Percentiles rank a stretch among this genome's conserved stretches.
Conservation (phyloP, 805 yeast species). For the Helenozyma rhizophorensis region DNA sequence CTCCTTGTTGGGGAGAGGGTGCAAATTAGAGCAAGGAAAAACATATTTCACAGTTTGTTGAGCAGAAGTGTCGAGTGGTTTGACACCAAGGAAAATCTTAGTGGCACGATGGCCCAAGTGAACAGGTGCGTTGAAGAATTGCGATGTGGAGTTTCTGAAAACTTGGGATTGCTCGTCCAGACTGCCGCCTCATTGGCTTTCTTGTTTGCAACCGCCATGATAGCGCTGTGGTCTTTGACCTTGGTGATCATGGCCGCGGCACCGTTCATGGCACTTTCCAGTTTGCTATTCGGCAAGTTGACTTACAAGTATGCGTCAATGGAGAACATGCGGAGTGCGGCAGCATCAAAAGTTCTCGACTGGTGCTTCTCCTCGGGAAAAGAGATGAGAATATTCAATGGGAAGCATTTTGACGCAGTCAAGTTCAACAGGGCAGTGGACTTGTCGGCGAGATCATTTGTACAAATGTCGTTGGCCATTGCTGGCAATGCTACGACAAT, state of each 20-base stretch:
- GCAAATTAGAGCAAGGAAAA: constrained; percentile 50
- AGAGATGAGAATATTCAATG: constrained; percentile 58
- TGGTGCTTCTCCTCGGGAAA: constrained; percentile 65
- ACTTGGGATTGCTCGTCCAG: constrained; percentile 54
- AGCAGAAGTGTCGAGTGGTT: constrained; percentile 54
- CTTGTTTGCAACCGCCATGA: constrained; percentile 60
- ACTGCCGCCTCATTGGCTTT: constrained; percentile 51
- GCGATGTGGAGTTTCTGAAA: constrained; percentile 64
- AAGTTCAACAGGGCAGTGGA: constrained; percentile 38
- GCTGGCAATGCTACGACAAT: constrained; percentile 54
- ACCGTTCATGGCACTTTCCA: constrained; percentile 58
- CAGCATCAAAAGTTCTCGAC: constrained; percentile 56
- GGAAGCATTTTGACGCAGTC: constrained; percentile 48
- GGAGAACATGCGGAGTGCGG: constrained; percentile 56
- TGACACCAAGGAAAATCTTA: constrained; percentile 49
- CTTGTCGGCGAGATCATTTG: constrained; percentile 35
- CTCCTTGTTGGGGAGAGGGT: constrained; percentile 69
- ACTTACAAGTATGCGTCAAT: constrained; percentile 44
- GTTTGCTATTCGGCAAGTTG: constrained; percentile 46
- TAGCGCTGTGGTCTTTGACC: constrained; percentile 82
- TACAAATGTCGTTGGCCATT: constrained; percentile 42
- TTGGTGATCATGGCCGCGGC: constrained; percentile 68
- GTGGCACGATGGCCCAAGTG: constrained; percentile 62
- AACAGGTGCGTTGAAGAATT: constrained; percentile 74
- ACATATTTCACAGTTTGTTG: constrained; percentile 43